Percentiles rank a stretch among this genome's conserved stretches.
phyloP scores from a whole-genome alignment of 75 land plant genomes.

The Gnetum montanum region DNA sequence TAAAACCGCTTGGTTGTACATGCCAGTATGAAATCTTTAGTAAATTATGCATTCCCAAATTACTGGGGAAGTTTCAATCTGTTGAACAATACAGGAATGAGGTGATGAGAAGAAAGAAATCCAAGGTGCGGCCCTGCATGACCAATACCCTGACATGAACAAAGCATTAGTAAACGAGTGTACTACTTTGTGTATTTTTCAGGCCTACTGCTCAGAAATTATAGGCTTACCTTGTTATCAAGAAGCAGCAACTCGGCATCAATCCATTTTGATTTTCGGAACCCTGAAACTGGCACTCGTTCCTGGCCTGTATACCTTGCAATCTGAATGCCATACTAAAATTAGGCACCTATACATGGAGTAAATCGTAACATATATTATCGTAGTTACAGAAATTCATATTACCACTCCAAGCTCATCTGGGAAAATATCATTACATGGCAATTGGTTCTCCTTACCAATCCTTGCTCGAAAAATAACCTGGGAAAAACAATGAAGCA shows the following conservation, averaged over 20 bases:
- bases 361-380: too few species aligned
- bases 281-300: slow-evolving; percentile 8
- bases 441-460: slow-evolving; percentile 25
- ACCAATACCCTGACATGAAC: slow-evolving; percentile 5
- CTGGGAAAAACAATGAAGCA: slow-evolving; percentile 8
- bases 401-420: slow-evolving; percentile 48
- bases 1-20: too few species aligned
- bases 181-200: too few species aligned
- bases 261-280: slow-evolving; percentile 8
- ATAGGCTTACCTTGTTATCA: slow-evolving; percentile 9
- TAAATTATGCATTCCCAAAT: not conserved
- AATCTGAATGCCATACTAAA: slow-evolving; percentile 4
- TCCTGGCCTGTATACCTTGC: slow-evolving; percentile 14
- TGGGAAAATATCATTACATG: slow-evolving; percentile 28
- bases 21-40: too few species aligned
- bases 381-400: too few species aligned
- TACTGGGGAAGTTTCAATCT: slow-evolving; percentile 2
- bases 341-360: not conserved
- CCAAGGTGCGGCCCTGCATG: slow-evolving; percentile 3
- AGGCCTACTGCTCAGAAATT: too few species aligned
- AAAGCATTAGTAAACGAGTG: slow-evolving; percentile 3
- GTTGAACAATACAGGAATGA: slow-evolving; percentile 2
- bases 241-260: slow-evolving; percentile 14
- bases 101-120: not conserved
- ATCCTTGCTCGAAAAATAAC: slow-evolving; percentile 34